phyloP scores from a whole-genome alignment of 768 basidiomycete genomes.

The Lactarius vividus region DNA sequence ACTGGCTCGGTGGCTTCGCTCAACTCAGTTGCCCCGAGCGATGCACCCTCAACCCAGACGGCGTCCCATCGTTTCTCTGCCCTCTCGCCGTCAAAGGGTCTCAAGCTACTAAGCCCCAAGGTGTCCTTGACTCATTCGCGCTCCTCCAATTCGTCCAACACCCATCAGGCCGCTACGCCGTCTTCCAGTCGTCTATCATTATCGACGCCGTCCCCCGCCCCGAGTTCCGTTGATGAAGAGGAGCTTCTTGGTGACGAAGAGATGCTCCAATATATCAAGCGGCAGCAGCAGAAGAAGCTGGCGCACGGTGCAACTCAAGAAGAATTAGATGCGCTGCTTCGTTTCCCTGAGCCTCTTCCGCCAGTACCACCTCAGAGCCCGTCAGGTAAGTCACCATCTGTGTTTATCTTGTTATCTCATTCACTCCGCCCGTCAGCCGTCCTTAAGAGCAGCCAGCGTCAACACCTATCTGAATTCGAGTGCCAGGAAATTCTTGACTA shows the following conservation, averaged over 20 bases:
- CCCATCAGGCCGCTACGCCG: slow-evolving; percentile 55
- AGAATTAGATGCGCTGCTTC: slow-evolving; percentile 82
- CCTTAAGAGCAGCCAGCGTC: slow-evolving; percentile 61
- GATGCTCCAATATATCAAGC: slow-evolving; percentile 91
- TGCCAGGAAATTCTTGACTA: slow-evolving; percentile 89
- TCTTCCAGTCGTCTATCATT: slow-evolving; percentile 72
- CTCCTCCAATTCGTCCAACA: slow-evolving; percentile 52
- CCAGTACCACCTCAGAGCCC: slow-evolving; percentile 68
- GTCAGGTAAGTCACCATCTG: slow-evolving; percentile 50
- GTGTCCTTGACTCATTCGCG: slow-evolving; percentile 59
- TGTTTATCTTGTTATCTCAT: neutral
- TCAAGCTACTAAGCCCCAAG: slow-evolving; percentile 81
- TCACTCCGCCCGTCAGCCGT: slow-evolving; percentile 44
- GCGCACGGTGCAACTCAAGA: slow-evolving; percentile 80
- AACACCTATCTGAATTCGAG: slow-evolving; percentile 83
- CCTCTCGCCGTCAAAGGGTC: slow-evolving; percentile 78
- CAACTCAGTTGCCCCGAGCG: slow-evolving; percentile 48
- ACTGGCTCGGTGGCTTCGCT: slow-evolving; percentile 76
- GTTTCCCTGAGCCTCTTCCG: slow-evolving; percentile 87
- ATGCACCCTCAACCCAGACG: slow-evolving; percentile 28
- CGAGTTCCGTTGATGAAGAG: slow-evolving; percentile 77
- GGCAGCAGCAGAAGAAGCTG: slow-evolving; percentile 86
- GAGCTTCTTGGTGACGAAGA: slow-evolving; percentile 91
- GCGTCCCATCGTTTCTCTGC: slow-evolving; percentile 72
- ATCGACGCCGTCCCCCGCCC: slow-evolving; percentile 83